phyloP scores from a whole-genome alignment of 2,329 filamentous ascomycete species.

The Trichophyton simii region DNA sequence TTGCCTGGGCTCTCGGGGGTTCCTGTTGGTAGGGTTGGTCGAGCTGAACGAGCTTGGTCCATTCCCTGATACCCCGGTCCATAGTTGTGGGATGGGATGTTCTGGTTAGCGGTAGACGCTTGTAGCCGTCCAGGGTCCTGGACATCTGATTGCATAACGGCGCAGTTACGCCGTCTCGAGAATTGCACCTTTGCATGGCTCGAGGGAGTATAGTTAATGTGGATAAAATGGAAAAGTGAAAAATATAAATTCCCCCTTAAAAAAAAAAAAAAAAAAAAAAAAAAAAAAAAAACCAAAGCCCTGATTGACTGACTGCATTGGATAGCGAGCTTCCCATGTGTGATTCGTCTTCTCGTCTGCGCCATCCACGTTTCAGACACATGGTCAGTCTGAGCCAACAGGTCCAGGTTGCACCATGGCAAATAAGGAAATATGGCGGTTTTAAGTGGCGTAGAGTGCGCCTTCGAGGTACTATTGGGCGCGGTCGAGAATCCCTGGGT shows the following conservation, averaged over 20 bases:
- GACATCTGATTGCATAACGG: neutral
- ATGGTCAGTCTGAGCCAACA: slow-evolving; percentile 2
- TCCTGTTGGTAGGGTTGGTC: neutral
- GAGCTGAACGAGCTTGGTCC: neutral
- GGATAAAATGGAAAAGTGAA: neutral
- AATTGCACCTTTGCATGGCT: neutral
- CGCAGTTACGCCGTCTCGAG: neutral
- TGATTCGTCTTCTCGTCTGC: neutral
- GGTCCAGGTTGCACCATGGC: neutral
- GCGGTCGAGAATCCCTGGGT: neutral
- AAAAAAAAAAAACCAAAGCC: neutral
- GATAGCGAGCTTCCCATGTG: neutral
- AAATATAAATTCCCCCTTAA: neutral
- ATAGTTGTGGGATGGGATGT: neutral
- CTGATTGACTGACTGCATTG: neutral
- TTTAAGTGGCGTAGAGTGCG: neutral
- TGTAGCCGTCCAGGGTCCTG: neutral
- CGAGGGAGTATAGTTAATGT: neutral
- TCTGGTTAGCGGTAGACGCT: neutral
- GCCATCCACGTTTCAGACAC: slow-evolving; percentile 4
- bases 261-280: neutral
- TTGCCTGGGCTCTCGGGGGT: neutral
- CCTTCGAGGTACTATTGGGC: neutral
- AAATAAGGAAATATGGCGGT: neutral
- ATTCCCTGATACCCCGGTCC: neutral